Percentiles rank a stretch among this genome's conserved stretches.
phyloP scores from a whole-genome alignment of 176 grass and related monocot genomes.

The Poa annua region DNA sequence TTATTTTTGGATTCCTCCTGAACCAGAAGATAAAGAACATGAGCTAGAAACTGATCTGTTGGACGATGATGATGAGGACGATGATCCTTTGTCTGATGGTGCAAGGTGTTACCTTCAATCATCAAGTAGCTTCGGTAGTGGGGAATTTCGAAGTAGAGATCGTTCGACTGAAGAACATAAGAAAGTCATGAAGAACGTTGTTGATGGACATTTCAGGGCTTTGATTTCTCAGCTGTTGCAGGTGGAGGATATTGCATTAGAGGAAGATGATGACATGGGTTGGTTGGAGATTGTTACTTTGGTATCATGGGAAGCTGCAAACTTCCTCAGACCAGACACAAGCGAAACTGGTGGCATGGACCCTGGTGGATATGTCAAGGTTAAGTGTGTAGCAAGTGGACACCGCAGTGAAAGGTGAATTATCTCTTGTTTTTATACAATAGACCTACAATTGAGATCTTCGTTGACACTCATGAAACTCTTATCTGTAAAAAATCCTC shows the following conservation, averaged over 20 bases:
- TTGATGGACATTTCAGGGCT: conserved; percentile 90
- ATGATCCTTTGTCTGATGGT: conserved; percentile 44
- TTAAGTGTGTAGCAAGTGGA: conserved; percentile 89
- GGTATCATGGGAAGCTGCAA: conserved; percentile 87
- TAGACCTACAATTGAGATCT: conserved; percentile 29
- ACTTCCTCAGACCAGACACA: conserved; percentile 87
- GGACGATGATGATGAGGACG: conserved; percentile 49
- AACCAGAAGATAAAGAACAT: conserved; percentile 84
- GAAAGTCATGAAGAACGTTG: conserved; percentile 78
- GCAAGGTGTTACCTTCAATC: conserved; percentile 48
- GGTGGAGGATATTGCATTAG: conserved; percentile 69
- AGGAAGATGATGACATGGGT: conserved; percentile 63
- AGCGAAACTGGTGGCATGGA: conserved; percentile 82
- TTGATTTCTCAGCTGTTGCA: conserved; percentile 86
- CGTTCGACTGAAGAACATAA: conserved; percentile 68
- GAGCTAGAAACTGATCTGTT: conserved; percentile 55
- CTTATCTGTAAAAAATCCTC: conserved; percentile 1
- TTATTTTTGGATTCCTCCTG: conserved; percentile 84
- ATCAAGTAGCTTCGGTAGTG: conserved; percentile 77
- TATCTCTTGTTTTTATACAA: conserved; percentile 31
- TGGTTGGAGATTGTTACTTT: conserved; percentile 95
- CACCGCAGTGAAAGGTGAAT: conserved; percentile 81
- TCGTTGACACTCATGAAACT: conserved; percentile 27
- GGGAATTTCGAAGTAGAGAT: conserved; percentile 63
- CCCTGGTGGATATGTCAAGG: conserved; percentile 91